Evolutionary conservation across 2,329 filamentous ascomycete genomes (phyloP).

Genomic region (Rutstroemia sp.): DNA sequence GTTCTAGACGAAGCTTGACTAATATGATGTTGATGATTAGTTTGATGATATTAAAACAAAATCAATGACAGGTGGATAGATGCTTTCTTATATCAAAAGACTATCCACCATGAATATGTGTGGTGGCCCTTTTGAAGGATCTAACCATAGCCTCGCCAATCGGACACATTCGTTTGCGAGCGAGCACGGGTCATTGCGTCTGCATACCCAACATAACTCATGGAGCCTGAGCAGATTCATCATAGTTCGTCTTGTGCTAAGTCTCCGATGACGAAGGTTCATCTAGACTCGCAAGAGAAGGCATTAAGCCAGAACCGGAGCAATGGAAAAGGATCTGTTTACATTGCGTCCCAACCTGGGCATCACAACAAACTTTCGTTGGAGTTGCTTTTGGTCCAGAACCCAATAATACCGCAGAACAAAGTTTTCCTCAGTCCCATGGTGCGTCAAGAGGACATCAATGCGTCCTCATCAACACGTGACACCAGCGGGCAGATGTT

Average conservation of each 20-base stretch:
- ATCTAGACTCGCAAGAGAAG: neutral
- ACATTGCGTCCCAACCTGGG: neutral
- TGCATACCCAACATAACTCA: neutral
- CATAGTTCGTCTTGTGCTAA: neutral
- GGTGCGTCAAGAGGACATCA: conserved; percentile 1
- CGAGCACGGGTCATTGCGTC: neutral
- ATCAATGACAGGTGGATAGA: neutral
- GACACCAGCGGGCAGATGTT: neutral
- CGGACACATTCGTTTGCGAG: neutral
- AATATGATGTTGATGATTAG: conserved; percentile 10
- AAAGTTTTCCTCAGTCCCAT: neutral
- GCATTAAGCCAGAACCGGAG: too few relatives aligned
- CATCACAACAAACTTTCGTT: neutral
- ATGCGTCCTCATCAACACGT: too few relatives aligned
- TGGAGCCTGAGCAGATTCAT: too few relatives aligned
- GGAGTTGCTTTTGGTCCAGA: neutral
- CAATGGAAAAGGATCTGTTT: too few relatives aligned
- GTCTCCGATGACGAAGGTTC: neutral
- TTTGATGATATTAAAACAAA: neutral
- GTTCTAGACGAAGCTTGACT: conserved; percentile 55
- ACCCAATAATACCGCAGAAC: neutral
- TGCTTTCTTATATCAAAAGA: neutral
- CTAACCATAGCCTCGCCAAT: neutral
- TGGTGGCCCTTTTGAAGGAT: neutral
- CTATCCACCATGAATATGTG: neutral